These are phyloP conservation scores for Gamarada debralockiae DNA, from an alignment of 495 filamentous ascomycete species.

Conservation along the genomic window DNA sequence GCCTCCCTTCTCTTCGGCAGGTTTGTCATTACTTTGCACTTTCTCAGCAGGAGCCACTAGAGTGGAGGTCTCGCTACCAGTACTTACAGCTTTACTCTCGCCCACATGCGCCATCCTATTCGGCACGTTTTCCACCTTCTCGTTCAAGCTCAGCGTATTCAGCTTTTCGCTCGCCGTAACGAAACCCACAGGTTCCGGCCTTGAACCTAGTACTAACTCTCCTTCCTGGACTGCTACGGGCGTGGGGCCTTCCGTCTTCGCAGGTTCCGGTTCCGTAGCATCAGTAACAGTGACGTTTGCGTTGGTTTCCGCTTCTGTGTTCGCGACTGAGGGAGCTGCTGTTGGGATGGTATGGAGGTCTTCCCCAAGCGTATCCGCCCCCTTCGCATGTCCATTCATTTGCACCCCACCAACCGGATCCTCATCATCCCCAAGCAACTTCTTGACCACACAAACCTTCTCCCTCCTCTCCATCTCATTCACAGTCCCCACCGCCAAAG, in stretches of 20 bases:
- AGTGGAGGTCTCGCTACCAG: no score
- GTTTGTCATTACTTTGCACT: no score
- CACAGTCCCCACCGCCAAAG: constrained; percentile 40
- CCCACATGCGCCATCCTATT: neutral
- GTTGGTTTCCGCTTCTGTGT: neutral
- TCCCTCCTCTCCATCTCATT: constrained; percentile 31
- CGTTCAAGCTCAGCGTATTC: constrained; percentile 16
- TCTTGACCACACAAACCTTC: constrained; percentile 41
- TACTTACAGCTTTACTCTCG: neutral
- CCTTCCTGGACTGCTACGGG: constrained; percentile 13
- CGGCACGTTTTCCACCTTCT: constrained; percentile 10
- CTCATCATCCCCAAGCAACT: constrained; percentile 11
- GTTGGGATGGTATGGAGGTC: neutral
- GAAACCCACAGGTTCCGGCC: constrained; percentile 16
- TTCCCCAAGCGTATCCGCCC: neutral
- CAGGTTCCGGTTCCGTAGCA: neutral
- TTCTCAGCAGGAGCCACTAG: no score
- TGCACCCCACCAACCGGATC: neutral
- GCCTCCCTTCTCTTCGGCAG: no score
- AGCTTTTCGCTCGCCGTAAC: constrained; percentile 17
- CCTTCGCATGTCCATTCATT: neutral
- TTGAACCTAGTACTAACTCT: constrained; percentile 4
- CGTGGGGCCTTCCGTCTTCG: neutral
- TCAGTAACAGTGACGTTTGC: neutral
- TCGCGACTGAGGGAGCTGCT: neutral